These are phyloP conservation scores for Talaromyces atroroseus DNA, from an alignment of 2,329 filamentous ascomycete species.

Conservation along the genomic window DNA sequence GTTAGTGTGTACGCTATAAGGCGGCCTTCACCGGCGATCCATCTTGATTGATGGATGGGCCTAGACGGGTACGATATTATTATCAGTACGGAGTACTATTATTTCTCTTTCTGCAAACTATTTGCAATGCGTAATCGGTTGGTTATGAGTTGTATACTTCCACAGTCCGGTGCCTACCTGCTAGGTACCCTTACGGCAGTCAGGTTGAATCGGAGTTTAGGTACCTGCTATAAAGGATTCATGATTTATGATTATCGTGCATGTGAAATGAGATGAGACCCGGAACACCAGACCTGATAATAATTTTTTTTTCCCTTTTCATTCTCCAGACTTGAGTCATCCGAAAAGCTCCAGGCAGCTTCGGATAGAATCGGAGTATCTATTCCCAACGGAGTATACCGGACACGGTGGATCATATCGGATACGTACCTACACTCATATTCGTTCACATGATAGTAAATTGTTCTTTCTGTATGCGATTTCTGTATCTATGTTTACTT, in stretches of 20 bases:
- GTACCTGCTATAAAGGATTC: background rate
- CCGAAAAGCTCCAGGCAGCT: background rate
- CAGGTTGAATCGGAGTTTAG: background rate
- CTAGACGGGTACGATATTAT: background rate
- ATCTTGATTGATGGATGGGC: constrained; percentile 8
- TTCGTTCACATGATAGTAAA: background rate
- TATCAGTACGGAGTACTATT: background rate
- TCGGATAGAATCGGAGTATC: background rate
- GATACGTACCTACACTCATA: background rate
- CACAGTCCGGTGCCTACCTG: background rate
- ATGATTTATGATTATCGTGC: background rate
- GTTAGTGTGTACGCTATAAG: constrained; percentile 9
- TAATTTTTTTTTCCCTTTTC: background rate
- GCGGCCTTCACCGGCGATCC: constrained; percentile 7
- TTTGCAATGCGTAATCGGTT: background rate
- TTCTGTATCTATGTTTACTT: background rate
- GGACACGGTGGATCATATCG: background rate
- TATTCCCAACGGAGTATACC: background rate
- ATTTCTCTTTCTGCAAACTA: background rate
- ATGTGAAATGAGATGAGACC: background rate
- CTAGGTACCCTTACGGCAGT: background rate
- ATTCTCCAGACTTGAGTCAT: background rate
- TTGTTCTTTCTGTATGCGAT: background rate
- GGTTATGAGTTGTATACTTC: background rate
- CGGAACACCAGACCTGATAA: background rate